A percentile compares a stretch with the other conserved stretches of the same genome.
Evolutionary conservation across 768 basidiomycete species (phyloP).

Genomic region (Pholiota microspora): DNA sequence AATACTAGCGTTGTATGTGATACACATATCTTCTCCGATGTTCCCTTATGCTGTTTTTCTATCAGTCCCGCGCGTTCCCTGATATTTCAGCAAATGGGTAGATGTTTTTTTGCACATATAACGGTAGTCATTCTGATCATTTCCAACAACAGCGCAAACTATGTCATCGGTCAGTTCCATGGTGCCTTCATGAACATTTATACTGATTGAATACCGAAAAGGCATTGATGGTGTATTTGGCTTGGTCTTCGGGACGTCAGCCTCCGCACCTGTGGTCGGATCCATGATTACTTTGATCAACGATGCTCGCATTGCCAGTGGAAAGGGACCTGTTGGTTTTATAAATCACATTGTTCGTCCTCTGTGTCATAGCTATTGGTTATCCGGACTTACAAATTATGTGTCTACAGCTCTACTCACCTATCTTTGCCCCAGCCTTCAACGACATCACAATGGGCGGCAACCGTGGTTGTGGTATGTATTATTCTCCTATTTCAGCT

Average conservation of each 20-base stretch:
- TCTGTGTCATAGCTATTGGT: too few species aligned
- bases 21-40: neutral
- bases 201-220: constrained; percentile 1
- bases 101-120: constrained; percentile 8
- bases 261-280: constrained; percentile 35
- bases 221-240: constrained; percentile 34
- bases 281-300: constrained; percentile 52
- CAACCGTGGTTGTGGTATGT: constrained; percentile 21
- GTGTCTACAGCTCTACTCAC: constrained; percentile 16
- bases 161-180: constrained; percentile 31
- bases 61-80: constrained; percentile 46
- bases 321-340: constrained; percentile 46
- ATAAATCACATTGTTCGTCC: constrained; percentile 39
- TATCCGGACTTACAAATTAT: too few species aligned
- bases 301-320: constrained; percentile 42
- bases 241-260: constrained; percentile 41
- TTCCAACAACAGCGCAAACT: constrained; percentile 30
- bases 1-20: constrained; percentile 40
- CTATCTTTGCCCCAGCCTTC: constrained; percentile 19
- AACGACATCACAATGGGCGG: constrained; percentile 23
- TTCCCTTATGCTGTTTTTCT: too few species aligned
- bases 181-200: neutral
- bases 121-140: neutral
- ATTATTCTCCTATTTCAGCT: neutral
- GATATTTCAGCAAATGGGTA: constrained; percentile 50